Base-by-base conservation (phyloP, 768 basidiomycete genomes). In the Auriscalpium microsporum region DNA sequence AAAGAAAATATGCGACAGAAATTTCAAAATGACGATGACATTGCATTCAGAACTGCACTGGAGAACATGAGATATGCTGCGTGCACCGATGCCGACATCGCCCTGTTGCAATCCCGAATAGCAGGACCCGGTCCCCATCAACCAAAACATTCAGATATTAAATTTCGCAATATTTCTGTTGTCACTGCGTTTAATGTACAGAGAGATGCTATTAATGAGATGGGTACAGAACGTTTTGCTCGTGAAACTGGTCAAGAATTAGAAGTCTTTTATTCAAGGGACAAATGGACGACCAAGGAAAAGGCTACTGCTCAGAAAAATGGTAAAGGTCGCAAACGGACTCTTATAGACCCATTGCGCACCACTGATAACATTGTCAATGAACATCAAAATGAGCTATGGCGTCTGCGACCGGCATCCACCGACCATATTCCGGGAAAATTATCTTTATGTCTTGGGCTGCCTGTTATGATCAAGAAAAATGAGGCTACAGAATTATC, bases 51-150 rank as follows among this genome's bases (percentile, higher is more conserved):
- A 33, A 64, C 50, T 16, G 67, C 68, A 0, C 50, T 76, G 1
- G 65, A 66, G 17, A 73, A 75, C 57, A 70, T 72, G 68, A 45
- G 69, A 19, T 76, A 73, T 54, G 67, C 64, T n/a, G 59, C 68
- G 0, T 78, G 75, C 58, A 75, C 72, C 1, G 8, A 16, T 1
- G 68, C 61, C 17, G 75, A 78, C 56, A 55, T 77, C 8, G 40
- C n/a, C 1, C 73, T 75, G 56, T 55, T 77, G 4, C 21, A 58
- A 8, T 63, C 64, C 6, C 16, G 64, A 10, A 54, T 72, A 2
- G 55, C 67, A 4, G 59, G 67, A 11, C 35, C 13, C 33, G n/a
- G 48, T 17, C 48, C 46, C 34, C 50, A 50, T 9, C 10, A 46
- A 38, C 52, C 59, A 10, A 58, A 48, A 9, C 40, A 69, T 4